Conservation (phyloP, 805 yeast species). For the Kodamaea kaohsiungensis region DNA sequence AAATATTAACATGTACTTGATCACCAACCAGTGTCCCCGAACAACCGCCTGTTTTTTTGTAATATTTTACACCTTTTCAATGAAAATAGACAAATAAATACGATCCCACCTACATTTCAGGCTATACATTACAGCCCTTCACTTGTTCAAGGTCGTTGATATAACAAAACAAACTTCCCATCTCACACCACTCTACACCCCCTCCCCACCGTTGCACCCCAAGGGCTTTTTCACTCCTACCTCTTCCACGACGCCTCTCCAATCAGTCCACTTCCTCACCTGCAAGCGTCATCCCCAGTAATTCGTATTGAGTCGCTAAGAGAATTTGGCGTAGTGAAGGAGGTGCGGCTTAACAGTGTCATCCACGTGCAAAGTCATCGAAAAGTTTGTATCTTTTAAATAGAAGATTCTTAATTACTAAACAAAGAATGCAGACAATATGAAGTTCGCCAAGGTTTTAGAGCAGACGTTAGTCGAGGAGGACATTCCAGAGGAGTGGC, state of each 20-base stretch:
- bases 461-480: conserved; percentile 63
- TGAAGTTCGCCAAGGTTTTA: conserved; percentile 77
- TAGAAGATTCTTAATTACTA: not conserved
- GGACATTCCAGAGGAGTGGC: conserved; percentile 68
- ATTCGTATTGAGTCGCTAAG: not conserved
- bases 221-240: not conserved
- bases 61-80: not conserved
- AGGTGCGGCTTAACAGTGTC: not conserved
- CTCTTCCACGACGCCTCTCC: not conserved
- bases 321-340: not conserved
- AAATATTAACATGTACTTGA: not conserved
- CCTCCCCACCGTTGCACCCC: not conserved
- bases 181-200: not conserved
- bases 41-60: not conserved
- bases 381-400: not conserved
- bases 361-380: conserved; percentile 3
- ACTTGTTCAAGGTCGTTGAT: not conserved
- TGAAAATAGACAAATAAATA: not conserved
- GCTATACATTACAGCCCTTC: not conserved
- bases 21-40: not conserved
- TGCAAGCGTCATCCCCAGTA: not conserved
- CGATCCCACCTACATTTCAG: not conserved
- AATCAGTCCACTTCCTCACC: not conserved
- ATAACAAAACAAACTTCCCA: not conserved
- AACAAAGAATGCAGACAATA: conserved; percentile 20